These are phyloP conservation scores for Solanum hybrid DNA, from an alignment of 305 asterid species.

Conservation along the genomic window DNA sequence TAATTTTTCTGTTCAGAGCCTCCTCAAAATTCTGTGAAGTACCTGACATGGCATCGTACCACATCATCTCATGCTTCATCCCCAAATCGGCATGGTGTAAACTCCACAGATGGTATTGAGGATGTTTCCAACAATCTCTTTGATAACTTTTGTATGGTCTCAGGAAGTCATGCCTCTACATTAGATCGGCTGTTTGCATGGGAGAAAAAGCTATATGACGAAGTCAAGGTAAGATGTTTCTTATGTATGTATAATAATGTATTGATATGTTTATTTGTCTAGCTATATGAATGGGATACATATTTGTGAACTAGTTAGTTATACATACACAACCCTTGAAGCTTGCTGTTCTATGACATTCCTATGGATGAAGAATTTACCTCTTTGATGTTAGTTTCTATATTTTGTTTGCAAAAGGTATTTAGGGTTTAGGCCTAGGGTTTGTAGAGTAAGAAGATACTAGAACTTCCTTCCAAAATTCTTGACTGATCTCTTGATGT, in stretches of 20 bases:
- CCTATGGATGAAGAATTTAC: background rate
- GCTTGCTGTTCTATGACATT: background rate
- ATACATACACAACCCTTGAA: background rate
- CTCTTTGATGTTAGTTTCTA: background rate
- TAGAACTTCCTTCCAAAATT: background rate
- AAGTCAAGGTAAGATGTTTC: conserved; percentile 31
- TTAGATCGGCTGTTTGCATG: conserved; percentile 90
- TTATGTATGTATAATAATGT: background rate
- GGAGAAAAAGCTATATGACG: conserved; percentile 97
- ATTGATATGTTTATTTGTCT: background rate
- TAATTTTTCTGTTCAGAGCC: conserved; percentile 41
- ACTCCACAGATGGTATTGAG: conserved; percentile 42
- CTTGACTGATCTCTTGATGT: background rate
- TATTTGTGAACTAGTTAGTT: background rate
- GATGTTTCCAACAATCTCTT: conserved; percentile 52
- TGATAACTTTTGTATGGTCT: conserved; percentile 75
- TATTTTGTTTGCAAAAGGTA: background rate
- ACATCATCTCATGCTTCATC: conserved; percentile 87
- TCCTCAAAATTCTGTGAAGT: conserved; percentile 64
- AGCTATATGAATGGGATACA: background rate
- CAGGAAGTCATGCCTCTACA: conserved; percentile 97
- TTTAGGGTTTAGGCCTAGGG: background rate
- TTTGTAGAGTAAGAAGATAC: background rate
- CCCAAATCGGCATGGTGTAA: conserved; percentile 58
- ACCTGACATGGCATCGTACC: conserved; percentile 91